These are phyloP conservation scores for Jasminum sambac DNA, from an alignment of 257 asterid species.

Conservation along the genomic window DNA sequence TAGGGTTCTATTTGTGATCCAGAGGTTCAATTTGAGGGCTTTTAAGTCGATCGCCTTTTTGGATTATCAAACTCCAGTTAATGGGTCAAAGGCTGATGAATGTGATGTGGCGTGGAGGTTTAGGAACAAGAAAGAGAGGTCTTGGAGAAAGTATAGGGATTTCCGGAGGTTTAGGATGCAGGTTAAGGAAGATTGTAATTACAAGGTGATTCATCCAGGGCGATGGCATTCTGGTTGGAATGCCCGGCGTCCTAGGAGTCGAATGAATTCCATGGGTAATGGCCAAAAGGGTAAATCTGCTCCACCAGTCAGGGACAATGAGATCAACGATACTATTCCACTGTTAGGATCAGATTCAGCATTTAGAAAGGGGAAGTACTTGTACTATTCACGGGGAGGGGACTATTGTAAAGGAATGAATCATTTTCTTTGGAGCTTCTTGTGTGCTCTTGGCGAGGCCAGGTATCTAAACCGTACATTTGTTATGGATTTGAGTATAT, in stretches of 20 bases:
- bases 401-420: slow-evolving; percentile 97
- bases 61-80: slow-evolving; percentile 78
- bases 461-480: slow-evolving; percentile 83
- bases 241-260: slow-evolving; percentile 69
- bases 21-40: slow-evolving; percentile 72
- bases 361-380: slow-evolving; percentile 74
- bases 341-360: slow-evolving; percentile 64
- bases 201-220: slow-evolving; percentile 67
- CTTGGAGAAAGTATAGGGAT: slow-evolving; percentile 96
- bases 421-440: slow-evolving; percentile 87
- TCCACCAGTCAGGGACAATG: slow-evolving; percentile 63
- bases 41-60: slow-evolving; percentile 67
- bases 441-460: slow-evolving; percentile 96
- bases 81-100: slow-evolving; percentile 71
- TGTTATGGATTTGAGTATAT: slow-evolving; percentile 87
- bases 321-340: slow-evolving; percentile 87
- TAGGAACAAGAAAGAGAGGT: slow-evolving; percentile 79
- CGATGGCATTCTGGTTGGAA: slow-evolving; percentile 91
- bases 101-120: slow-evolving; percentile 98
- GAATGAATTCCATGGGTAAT: slow-evolving; percentile 31
- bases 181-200: slow-evolving; percentile 61
- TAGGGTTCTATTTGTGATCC: slow-evolving; percentile 55
- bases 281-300: slow-evolving; percentile 33
- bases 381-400: slow-evolving; percentile 93
- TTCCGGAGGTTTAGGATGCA: slow-evolving; percentile 87